Conservation (phyloP, 495 filamentous ascomycete genomes). For the Rusavskia elegans region DNA sequence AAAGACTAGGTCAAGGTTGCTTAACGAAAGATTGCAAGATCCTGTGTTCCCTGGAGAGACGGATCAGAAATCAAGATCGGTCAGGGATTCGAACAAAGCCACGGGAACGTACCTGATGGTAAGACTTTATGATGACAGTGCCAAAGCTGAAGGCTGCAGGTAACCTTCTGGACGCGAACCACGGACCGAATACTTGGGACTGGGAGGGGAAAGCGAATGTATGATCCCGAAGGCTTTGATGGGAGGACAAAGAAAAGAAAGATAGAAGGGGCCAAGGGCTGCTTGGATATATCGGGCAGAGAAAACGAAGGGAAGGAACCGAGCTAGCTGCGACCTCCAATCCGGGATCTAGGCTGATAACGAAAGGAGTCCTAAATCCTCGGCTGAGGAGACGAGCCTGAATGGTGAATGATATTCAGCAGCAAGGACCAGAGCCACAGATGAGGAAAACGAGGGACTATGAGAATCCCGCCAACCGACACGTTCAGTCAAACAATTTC, state of each 20-base stretch:
- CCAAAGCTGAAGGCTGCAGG: neutral
- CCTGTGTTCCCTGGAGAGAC: neutral
- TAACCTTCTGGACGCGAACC: neutral
- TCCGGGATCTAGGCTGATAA: neutral
- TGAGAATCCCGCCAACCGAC: neutral
- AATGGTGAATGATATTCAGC: neutral
- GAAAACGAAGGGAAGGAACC: neutral
- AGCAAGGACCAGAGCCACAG: neutral
- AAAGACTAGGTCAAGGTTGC: neutral
- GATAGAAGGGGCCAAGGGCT: neutral
- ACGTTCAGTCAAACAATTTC: neutral
- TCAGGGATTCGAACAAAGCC: neutral
- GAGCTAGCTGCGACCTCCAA: neutral
- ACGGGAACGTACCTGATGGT: neutral
- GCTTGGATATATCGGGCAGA: neutral
- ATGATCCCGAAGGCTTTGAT: neutral
- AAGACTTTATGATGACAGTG: neutral
- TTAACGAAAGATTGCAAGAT: neutral
- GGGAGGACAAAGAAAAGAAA: conserved; percentile 1
- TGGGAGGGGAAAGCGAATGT: neutral
- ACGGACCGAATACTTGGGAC: neutral
- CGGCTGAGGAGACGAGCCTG: neutral
- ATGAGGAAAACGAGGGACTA: neutral
- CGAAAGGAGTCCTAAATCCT: neutral
- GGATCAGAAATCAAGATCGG: neutral